Evolutionary conservation across 78 protist genomes (phyloP).

Genomic region (Dictyostelium purpureum): DNA sequence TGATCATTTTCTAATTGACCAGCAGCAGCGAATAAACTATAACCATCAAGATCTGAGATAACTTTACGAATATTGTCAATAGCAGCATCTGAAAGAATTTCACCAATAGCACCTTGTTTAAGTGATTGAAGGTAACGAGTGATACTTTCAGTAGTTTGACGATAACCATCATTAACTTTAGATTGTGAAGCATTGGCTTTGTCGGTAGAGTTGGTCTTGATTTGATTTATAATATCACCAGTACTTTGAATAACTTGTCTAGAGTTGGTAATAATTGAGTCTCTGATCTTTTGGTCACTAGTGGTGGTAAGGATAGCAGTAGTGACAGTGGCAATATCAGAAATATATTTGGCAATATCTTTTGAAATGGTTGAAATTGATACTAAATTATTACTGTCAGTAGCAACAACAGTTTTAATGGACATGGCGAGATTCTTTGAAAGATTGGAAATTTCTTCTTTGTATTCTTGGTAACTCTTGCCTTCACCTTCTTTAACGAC

Average conservation of each 20-base stretch:
- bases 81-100: conserved; percentile 79
- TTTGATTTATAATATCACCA: background rate
- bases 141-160: conserved; percentile 33
- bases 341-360: conserved; percentile 38
- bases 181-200: background rate
- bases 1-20: conserved; percentile 70
- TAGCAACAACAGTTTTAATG: conserved; percentile 54
- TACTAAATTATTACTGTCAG: conserved; percentile 75
- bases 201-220: conserved; percentile 20
- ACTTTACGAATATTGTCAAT: conserved; percentile 48
- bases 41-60: conserved; percentile 77
- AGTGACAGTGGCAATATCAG: conserved; percentile 18
- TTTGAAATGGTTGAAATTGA: conserved; percentile 66
- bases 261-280: conserved; percentile 46
- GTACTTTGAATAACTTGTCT: conserved; percentile 36
- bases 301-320: conserved; percentile 6
- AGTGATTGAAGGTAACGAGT: conserved; percentile 78
- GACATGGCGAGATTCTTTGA: conserved; percentile 55
- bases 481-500: background rate
- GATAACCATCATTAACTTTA: conserved; percentile 46
- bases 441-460: conserved; percentile 39
- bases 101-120: conserved; percentile 87
- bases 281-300: conserved; percentile 61
- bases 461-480: conserved; percentile 75
- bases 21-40: conserved; percentile 77